These are phyloP conservation scores for Arabidopsis arenosa DNA, from an alignment of 345 rosid genomes.

Conservation along the genomic window DNA sequence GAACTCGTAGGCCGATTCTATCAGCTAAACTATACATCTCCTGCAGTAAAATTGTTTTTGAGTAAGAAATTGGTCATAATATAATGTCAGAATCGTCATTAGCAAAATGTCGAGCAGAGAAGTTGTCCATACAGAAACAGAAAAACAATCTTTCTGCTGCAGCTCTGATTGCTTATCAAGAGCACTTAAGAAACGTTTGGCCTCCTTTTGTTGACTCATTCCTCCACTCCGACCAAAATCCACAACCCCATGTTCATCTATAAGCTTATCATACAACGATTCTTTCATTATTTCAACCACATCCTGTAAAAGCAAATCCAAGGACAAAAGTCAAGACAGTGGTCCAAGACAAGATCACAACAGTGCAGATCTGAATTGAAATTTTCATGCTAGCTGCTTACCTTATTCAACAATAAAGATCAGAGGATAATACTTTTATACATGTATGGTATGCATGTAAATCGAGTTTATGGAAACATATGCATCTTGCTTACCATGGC, in stretches of 20 bases:
- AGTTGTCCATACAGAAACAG: conserved; percentile 66
- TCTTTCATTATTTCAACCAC: conserved; percentile 97
- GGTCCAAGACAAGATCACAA: conserved; percentile 15
- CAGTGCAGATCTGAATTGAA: conserved; percentile 16
- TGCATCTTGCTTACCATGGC: conserved; percentile 63
- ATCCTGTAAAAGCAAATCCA: conserved; percentile 62
- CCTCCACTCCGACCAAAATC: conserved; percentile 95
- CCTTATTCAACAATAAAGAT: background rate
- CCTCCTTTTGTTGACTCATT: conserved; percentile 98
- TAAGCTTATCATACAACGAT: conserved; percentile 88
- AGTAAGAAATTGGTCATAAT: conserved; percentile 21
- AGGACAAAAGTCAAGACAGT: conserved; percentile 18
- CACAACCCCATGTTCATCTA: conserved; percentile 89
- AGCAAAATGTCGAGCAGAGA: conserved; percentile 25
- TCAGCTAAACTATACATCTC: conserved; percentile 96
- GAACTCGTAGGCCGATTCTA: conserved; percentile 84
- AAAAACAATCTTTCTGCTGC: conserved; percentile 86
- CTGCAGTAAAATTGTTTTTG: conserved; percentile 46
- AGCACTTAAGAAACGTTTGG: conserved; percentile 88
- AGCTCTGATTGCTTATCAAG: conserved; percentile 85
- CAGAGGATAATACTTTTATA: conserved; percentile 13
- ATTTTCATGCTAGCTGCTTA: conserved; percentile 15
- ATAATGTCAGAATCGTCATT: conserved; percentile 10
- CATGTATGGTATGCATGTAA: background rate
- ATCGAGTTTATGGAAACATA: conserved; percentile 20